These are phyloP conservation scores for Aspergillus egyptiacus DNA, from an alignment of 495 filamentous ascomycete genomes.

Conservation along the genomic window DNA sequence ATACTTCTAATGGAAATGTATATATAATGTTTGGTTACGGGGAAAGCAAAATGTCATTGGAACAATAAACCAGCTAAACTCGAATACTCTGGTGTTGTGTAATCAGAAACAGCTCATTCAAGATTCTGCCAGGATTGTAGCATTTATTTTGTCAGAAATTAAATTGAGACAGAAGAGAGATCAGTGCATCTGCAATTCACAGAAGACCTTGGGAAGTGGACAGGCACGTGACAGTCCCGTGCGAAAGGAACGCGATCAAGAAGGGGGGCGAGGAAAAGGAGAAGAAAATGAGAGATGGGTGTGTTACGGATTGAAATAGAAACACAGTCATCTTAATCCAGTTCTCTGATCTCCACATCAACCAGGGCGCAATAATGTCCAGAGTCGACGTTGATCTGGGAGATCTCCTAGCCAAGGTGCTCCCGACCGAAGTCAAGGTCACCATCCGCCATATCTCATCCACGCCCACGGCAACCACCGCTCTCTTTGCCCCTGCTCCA, in stretches of 20 bases:
- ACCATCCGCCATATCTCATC: conserved; percentile 84
- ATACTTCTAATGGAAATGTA: conserved; percentile 23
- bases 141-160: not conserved
- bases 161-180: not conserved
- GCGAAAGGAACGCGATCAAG: conserved; percentile 10
- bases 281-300: conserved; percentile 2
- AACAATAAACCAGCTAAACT: too few species aligned
- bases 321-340: not conserved
- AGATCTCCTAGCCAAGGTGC: conserved; percentile 55
- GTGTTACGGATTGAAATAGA: not conserved
- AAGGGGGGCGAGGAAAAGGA: not conserved
- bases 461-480: conserved; percentile 61
- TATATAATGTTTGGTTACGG: not conserved
- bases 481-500: conserved; percentile 76
- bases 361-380: conserved; percentile 22
- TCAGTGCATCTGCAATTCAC: not conserved
- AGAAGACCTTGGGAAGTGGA: not conserved
- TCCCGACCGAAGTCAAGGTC: conserved; percentile 65
- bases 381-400: conserved; percentile 36
- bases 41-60: not conserved
- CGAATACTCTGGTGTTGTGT: too few species aligned
- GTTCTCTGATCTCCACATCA: not conserved
- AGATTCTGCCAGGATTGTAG: not conserved
- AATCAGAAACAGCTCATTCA: too few species aligned
- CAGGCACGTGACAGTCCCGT: conserved; percentile 14